Conservation (phyloP, 2,329 filamentous ascomycete species). For the Helminthosporium solani region DNA sequence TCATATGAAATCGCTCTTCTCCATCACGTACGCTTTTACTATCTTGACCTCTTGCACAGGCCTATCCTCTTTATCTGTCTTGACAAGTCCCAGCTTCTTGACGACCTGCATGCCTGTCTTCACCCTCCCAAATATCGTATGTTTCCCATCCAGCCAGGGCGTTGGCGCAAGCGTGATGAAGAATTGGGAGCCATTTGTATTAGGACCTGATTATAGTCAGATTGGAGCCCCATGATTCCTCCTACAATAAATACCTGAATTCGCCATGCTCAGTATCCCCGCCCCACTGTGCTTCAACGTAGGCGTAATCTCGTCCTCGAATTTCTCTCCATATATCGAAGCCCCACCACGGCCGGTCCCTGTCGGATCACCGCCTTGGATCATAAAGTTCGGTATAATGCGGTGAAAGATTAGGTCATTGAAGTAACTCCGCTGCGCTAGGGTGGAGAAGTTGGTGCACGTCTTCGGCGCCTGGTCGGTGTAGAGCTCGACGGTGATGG, state of each 20-base stretch:
- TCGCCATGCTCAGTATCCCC: conserved; percentile 95
- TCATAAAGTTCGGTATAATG: conserved; percentile 94
- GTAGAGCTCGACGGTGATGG: conserved; percentile 87
- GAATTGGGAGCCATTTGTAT: conserved; percentile 95
- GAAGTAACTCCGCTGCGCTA: conserved; percentile 84
- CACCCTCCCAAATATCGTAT: conserved; percentile 93
- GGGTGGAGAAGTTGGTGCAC: conserved; percentile 82
- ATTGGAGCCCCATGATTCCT: too few relatives aligned
- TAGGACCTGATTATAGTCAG: conserved; percentile 53
- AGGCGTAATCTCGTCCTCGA: conserved; percentile 84
- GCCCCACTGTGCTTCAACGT: conserved; percentile 87
- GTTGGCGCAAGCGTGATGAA: conserved; percentile 93
- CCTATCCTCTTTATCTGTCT: conserved; percentile 77
- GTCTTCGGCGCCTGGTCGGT: conserved; percentile 82
- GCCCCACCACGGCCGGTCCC: conserved; percentile 86
- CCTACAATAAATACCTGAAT: too few relatives aligned
- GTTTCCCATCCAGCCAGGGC: conserved; percentile 95
- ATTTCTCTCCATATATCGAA: conserved; percentile 90
- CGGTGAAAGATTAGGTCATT: conserved; percentile 84
- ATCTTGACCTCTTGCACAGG: conserved; percentile 84
- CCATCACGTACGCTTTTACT: conserved; percentile 68
- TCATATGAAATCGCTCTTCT: conserved; percentile 41
- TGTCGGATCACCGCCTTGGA: conserved; percentile 91
- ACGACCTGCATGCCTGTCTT: conserved; percentile 81
- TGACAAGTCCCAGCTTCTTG: conserved; percentile 82